A percentile compares a stretch with the other conserved stretches of the same genome.
These are phyloP conservation scores for Vitis riparia DNA, from an alignment of 164 flowering plant genomes.

Conservation along the genomic window DNA sequence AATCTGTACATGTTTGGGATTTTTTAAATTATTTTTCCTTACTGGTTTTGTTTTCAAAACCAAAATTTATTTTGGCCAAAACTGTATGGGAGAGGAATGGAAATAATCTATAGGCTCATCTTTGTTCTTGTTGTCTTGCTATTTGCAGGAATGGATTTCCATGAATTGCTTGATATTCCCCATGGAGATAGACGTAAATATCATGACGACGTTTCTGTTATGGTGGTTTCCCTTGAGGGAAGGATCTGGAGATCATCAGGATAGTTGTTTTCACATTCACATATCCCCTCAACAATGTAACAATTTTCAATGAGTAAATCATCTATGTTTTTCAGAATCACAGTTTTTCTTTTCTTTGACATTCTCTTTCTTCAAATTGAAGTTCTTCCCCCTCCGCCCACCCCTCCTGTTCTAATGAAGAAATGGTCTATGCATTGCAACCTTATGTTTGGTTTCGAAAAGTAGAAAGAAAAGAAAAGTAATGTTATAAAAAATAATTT, in stretches of 20 bases:
- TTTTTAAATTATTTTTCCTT: too few relatives aligned
- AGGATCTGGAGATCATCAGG: conserved; percentile 60
- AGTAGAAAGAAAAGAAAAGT: too few relatives aligned
- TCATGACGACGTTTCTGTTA: conserved; percentile 72
- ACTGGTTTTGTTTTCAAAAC: too few relatives aligned
- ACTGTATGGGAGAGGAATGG: neutral
- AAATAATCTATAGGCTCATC: neutral
- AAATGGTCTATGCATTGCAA: too few relatives aligned
- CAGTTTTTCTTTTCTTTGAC: neutral
- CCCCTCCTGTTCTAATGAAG: too few relatives aligned
- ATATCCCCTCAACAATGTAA: conserved; percentile 8
- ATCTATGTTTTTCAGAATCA: conserved; percentile 12
- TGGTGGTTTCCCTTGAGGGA: conserved; percentile 72
- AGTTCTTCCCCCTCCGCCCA: too few relatives aligned
- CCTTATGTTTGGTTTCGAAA: too few relatives aligned
- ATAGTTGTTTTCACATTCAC: conserved; percentile 9
- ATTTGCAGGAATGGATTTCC: conserved; percentile 71
- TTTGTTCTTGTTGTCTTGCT: neutral
- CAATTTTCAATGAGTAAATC: conserved; percentile 16
- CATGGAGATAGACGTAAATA: conserved; percentile 69
- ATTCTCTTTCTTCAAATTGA: neutral
- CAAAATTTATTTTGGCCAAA: neutral
- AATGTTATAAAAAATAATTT: too few relatives aligned
- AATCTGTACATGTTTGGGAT: too few relatives aligned
- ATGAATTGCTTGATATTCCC: conserved; percentile 64